phyloP scores from a whole-genome alignment of 371 early-diverging fungal genomes.

The Mortierella sp. region DNA sequence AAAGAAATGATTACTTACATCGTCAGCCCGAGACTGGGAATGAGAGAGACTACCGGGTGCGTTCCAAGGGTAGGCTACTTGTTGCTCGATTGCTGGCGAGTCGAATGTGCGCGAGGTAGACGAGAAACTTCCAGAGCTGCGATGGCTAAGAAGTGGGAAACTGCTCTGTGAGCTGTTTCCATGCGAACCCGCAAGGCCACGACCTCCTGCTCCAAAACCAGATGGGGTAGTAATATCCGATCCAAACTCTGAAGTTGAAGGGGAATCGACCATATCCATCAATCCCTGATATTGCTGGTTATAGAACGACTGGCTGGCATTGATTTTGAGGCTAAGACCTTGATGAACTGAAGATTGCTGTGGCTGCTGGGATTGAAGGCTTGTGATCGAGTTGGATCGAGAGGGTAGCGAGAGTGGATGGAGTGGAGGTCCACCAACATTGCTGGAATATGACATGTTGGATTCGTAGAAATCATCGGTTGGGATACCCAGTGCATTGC shows the following conservation, averaged over 20 bases:
- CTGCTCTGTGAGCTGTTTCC: constrained; percentile 16
- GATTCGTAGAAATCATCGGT: constrained; percentile 21
- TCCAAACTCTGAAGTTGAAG: constrained; percentile 22
- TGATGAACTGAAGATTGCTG: constrained; percentile 5
- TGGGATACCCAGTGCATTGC: background rate
- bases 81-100: constrained; percentile 49
- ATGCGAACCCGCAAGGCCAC: constrained; percentile 15
- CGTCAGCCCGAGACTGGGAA: constrained; percentile 51
- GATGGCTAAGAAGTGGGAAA: constrained; percentile 31
- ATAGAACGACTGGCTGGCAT: constrained; percentile 23
- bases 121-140: constrained; percentile 38
- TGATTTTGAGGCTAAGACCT: constrained; percentile 24
- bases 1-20: constrained; percentile 19
- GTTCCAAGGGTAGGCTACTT: constrained; percentile 44
- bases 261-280: constrained; percentile 42
- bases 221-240: constrained; percentile 8
- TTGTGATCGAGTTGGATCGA: constrained; percentile 37
- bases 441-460: constrained; percentile 16
- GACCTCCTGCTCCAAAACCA: constrained; percentile 9
- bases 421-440: constrained; percentile 6
- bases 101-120: constrained; percentile 40
- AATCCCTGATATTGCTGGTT: constrained; percentile 42
- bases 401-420: constrained; percentile 30
- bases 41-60: constrained; percentile 13
- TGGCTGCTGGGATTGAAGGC: constrained; percentile 29